These are phyloP conservation scores for Beta corolliflora DNA, from an alignment of 179 eudicot genomes.

Conservation along the genomic window DNA sequence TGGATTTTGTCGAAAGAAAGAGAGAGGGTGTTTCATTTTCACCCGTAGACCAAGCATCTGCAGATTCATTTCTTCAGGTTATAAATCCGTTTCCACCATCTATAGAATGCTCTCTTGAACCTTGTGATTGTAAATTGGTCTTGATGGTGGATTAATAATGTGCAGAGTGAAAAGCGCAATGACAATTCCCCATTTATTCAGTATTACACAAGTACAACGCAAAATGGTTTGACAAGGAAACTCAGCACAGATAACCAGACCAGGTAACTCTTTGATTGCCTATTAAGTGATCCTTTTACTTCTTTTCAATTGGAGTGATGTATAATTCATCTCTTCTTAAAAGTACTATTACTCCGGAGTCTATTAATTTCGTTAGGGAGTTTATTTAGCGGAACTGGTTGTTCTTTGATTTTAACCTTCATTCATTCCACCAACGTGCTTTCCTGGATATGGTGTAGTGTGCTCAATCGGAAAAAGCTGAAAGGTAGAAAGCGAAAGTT, in stretches of 20 bases:
- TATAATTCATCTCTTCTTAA: background rate
- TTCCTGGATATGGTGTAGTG: constrained; percentile 23
- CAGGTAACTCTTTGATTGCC: constrained; percentile 40
- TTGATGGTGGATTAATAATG: constrained; percentile 21
- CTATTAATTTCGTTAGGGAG: background rate
- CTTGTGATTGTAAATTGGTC: background rate
- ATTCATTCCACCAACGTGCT: background rate
- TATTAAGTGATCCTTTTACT: background rate
- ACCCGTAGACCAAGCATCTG: constrained; percentile 73
- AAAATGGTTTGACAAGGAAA: constrained; percentile 60
- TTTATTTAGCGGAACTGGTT: background rate
- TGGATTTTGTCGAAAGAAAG: constrained; percentile 81
- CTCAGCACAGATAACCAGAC: constrained; percentile 30
- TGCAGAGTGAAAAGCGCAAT: constrained; percentile 66
- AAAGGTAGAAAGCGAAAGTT: constrained; percentile 25
- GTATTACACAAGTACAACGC: constrained; percentile 67
- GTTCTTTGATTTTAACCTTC: background rate
- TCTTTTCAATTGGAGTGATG: background rate
- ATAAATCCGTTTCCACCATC: constrained; percentile 8
- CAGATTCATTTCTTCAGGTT: constrained; percentile 91
- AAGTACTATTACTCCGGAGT: background rate
- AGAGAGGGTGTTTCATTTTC: constrained; percentile 87
- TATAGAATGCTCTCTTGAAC: constrained; percentile 13
- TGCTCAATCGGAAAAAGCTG: constrained; percentile 24
- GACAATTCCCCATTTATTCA: constrained; percentile 66